These are phyloP conservation scores for Pluteus cervinus DNA, from an alignment of 768 basidiomycete genomes.

Conservation along the genomic window DNA sequence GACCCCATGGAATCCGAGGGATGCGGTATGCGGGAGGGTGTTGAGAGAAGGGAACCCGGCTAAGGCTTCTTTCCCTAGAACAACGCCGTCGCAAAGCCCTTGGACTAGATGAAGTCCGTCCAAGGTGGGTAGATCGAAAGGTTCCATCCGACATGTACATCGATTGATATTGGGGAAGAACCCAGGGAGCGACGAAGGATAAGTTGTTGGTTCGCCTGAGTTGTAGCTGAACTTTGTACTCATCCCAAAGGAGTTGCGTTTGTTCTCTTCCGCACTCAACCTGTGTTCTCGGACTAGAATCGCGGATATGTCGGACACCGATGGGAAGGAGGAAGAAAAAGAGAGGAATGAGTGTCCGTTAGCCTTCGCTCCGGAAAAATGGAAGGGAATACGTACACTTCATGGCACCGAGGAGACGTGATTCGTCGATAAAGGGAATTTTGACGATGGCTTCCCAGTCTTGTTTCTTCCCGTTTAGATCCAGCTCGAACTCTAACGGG, in stretches of 20 bases:
- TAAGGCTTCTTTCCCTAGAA: conserved; percentile 76
- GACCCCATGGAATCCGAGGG: conserved; percentile 81
- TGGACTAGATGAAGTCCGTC: conserved; percentile 79
- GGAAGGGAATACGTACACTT: conserved; percentile 40
- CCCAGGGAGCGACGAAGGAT: conserved; percentile 89
- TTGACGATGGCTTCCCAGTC: conserved; percentile 99
- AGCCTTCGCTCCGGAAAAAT: background rate
- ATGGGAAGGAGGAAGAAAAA: conserved; percentile 1
- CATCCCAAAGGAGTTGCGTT: conserved; percentile 72
- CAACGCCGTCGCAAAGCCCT: conserved; percentile 85
- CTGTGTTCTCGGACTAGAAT: conserved; percentile 67
- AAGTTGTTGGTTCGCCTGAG: conserved; percentile 54
- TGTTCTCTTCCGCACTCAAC: conserved; percentile 67
- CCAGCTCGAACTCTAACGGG: conserved; percentile 83
- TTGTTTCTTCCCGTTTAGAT: conserved; percentile 96
- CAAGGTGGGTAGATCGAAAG: conserved; percentile 86
- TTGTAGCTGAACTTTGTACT: conserved; percentile 77
- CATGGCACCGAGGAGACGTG: conserved; percentile 79
- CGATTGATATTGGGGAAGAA: conserved; percentile 88
- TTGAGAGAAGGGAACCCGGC: conserved; percentile 97
- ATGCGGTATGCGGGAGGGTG: conserved; percentile 74
- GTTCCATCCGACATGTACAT: conserved; percentile 73
- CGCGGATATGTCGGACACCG: conserved; percentile 4
- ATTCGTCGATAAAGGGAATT: conserved; percentile 94
- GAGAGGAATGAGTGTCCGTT: no score